phyloP scores from a whole-genome alignment of 2,329 filamentous ascomycete species.

The Stagonosporopsis chrysanthemi region DNA sequence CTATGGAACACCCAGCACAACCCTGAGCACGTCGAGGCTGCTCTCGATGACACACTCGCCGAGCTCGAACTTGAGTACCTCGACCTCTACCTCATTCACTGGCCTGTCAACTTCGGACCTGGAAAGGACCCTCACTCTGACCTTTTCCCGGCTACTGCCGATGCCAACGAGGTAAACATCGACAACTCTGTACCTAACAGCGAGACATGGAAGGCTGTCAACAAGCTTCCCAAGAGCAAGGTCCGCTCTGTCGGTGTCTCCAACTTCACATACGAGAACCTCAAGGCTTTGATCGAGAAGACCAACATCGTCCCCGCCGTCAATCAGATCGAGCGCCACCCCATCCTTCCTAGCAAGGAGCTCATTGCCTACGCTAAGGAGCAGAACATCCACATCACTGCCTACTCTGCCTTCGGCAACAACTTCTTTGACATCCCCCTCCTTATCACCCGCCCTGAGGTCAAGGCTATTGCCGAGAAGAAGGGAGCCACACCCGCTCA shows the following conservation, averaged over 20 bases:
- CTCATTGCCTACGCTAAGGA: slow-evolving; percentile 41
- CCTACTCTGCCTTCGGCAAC: slow-evolving; percentile 54
- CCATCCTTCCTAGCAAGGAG: slow-evolving; percentile 39
- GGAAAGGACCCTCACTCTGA: slow-evolving; percentile 52
- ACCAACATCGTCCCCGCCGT: slow-evolving; percentile 40
- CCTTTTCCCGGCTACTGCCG: slow-evolving; percentile 51
- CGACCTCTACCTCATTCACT: slow-evolving; percentile 88
- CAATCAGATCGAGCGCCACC: slow-evolving; percentile 45
- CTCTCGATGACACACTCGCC: slow-evolving; percentile 75
- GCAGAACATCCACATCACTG: slow-evolving; percentile 45
- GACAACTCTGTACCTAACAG: slow-evolving; percentile 39
- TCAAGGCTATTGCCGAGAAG: slow-evolving; percentile 71
- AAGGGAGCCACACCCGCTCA: slow-evolving; percentile 74
- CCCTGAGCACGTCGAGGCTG: slow-evolving; percentile 69
- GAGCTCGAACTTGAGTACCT: slow-evolving; percentile 89
- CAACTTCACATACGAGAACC: slow-evolving; percentile 42
- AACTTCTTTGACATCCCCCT: slow-evolving; percentile 57
- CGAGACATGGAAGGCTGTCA: slow-evolving; percentile 51
- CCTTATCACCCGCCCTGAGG: slow-evolving; percentile 73
- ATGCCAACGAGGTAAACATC: slow-evolving; percentile 61
- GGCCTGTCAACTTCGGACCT: slow-evolving; percentile 78
- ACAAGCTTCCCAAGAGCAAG: slow-evolving; percentile 49
- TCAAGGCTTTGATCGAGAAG: slow-evolving; percentile 64
- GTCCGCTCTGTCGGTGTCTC: slow-evolving; percentile 42
- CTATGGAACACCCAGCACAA: slow-evolving; percentile 92